These are phyloP conservation scores for Hyphopichia fennica DNA, from an alignment of 1,139 yeast species.

Conservation along the genomic window DNA sequence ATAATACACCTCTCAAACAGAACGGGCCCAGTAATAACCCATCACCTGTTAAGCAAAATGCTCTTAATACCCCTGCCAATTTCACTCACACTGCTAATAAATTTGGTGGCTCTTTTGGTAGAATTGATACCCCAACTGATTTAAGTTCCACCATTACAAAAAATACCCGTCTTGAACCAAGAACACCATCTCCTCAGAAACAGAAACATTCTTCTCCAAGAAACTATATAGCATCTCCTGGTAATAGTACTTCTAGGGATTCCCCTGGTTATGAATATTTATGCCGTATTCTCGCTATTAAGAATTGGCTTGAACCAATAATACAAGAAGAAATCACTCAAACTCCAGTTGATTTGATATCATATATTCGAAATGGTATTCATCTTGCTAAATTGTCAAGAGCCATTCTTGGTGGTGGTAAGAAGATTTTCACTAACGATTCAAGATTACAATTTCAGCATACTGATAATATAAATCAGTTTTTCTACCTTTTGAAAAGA, in stretches of 20 bases:
- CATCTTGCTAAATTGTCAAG: slow-evolving; percentile 77
- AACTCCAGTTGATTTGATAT: slow-evolving; percentile 49
- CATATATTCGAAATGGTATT: slow-evolving; percentile 77
- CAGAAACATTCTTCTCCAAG: slow-evolving; percentile 10
- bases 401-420: slow-evolving; percentile 68
- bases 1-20: not conserved
- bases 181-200: slow-evolving; percentile 9
- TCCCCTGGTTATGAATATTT: slow-evolving; percentile 71
- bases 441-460: slow-evolving; percentile 76
- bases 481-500: slow-evolving; percentile 69
- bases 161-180: slow-evolving; percentile 11
- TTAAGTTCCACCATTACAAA: slow-evolving; percentile 2
- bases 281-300: slow-evolving; percentile 86
- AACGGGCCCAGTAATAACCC: not conserved
- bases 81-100: not conserved
- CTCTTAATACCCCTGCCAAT: not conserved
- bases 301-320: slow-evolving; percentile 46
- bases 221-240: slow-evolving; percentile 28
- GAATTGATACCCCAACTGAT: not conserved
- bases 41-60: not conserved
- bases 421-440: slow-evolving; percentile 41
- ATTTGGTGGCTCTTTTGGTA: not conserved
- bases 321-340: slow-evolving; percentile 56
- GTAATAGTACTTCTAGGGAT: slow-evolving; percentile 28
- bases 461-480: slow-evolving; percentile 88